Base-by-base conservation (phyloP, 2,329 filamentous ascomycete genomes). In the Aspergillus fijiensis region DNA sequence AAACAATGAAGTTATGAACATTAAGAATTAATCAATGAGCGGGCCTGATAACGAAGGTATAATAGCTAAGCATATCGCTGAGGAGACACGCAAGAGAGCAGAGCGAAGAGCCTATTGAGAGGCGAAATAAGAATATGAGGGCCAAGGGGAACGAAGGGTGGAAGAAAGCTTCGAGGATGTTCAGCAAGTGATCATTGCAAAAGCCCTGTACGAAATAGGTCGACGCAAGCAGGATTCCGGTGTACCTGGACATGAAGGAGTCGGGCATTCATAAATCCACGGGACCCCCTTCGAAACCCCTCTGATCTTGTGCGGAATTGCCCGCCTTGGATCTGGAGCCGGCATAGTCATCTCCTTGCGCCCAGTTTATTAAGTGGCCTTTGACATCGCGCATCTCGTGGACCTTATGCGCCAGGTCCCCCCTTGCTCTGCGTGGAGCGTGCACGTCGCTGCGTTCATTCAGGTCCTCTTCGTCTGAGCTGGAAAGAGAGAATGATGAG, bases 401-500 rank as follows among this genome's bases (percentile, higher is more conserved):
- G 4, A 74, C 65, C 31, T 65, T 70, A 45, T 66, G 66, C 5
- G 67, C 59, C 42, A 73, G 57, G n/a, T 72, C 71, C 3, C 69
- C 67, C 23, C 72, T 67, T 29, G 67, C 65, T 47, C 70, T 70
- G 12, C 56, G 45, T 16, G 57, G 5, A 27, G 63, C 49, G 1
- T 69, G 5, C 31, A 63, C 49, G 2, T 69, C 72, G 55, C 63
- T 70, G 35, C 69, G 72, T 56, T 75, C 77, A 55, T 86, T 82
- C 7, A 88, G 73, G 57, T 85, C 81, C 51, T 86, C 83, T 59
- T 85, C 82, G 51, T 88, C 86, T 10, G 80, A 83, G 58, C 81
- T 85, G 33, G 72, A 87, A 72, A 69, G 83, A 29, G 72, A 87
- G 70, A 69, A 75, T 73, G 67, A 81, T 67, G 76, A 76, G 14